Evolutionary conservation across 1,139 yeast genomes (phyloP).

Genomic region (Lodderomyces elongisporus): DNA sequence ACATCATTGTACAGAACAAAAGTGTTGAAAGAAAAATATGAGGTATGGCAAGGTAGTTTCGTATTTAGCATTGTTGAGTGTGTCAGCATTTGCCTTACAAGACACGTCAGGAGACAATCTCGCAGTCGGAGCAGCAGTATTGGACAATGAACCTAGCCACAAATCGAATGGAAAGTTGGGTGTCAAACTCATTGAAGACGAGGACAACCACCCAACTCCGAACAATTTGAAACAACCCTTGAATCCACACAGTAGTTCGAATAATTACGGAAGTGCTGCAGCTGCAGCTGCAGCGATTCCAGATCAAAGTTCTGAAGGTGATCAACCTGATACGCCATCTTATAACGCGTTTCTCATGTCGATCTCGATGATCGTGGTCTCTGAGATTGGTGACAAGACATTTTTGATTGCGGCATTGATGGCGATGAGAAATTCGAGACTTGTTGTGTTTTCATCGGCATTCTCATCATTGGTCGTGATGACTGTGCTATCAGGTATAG

Average conservation of each 20-base stretch:
- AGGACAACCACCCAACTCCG: constrained; percentile 30
- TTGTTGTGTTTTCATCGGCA: constrained; percentile 82
- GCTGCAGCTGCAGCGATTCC: neutral
- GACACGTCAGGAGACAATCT: neutral
- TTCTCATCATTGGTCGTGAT: constrained; percentile 81
- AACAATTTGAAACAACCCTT: constrained; percentile 21
- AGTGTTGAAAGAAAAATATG: too few relatives aligned
- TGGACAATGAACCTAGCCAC: neutral
- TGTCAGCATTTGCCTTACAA: neutral
- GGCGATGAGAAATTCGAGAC: constrained; percentile 92
- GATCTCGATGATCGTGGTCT: constrained; percentile 79
- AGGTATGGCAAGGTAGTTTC: constrained; percentile 1
- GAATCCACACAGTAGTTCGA: constrained; percentile 13
- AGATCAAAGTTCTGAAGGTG: constrained; percentile 6
- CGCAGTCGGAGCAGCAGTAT: constrained; percentile 1
- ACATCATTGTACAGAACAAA: too few relatives aligned
- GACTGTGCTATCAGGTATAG: constrained; percentile 86
- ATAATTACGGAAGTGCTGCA: neutral
- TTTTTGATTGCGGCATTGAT: constrained; percentile 93
- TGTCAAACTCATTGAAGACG: constrained; percentile 22
- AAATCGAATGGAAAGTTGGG: constrained; percentile 18
- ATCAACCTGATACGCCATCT: constrained; percentile 19
- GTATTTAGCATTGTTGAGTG: constrained; percentile 1
- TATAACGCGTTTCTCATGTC: constrained; percentile 60
- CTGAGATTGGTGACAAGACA: constrained; percentile 96